These are phyloP conservation scores for Violaceomyces palustris DNA, from an alignment of 1,284 basidiomycete genomes.

Conservation along the genomic window DNA sequence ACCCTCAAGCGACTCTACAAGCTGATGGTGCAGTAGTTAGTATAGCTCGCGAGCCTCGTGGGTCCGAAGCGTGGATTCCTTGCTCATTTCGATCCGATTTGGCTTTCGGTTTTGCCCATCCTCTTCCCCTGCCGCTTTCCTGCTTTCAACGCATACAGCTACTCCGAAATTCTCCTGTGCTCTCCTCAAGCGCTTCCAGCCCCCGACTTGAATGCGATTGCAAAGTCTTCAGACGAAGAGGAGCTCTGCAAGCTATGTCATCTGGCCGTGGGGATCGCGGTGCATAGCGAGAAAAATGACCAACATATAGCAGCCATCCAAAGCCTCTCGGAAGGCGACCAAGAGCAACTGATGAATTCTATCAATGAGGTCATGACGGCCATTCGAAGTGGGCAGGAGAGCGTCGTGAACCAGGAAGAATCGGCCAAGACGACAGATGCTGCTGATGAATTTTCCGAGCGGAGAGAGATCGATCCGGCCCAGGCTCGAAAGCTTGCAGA, in stretches of 20 bases:
- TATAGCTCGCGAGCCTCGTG: too few relatives aligned
- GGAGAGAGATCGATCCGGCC: too few relatives aligned
- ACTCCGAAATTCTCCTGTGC: conserved; percentile 24
- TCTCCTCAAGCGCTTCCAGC: conserved; percentile 13
- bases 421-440: neutral
- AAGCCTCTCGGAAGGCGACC: conserved; percentile 68
- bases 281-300: conserved; percentile 69
- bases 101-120: too few relatives aligned
- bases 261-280: conserved; percentile 84
- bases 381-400: conserved; percentile 14
- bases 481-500: conserved; percentile 60
- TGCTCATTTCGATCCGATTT: too few relatives aligned
- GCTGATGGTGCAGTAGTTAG: conserved; percentile 71
- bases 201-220: conserved; percentile 58
- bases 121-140: too few relatives aligned
- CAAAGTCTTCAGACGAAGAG: conserved; percentile 65
- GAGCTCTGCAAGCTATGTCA: conserved; percentile 72
- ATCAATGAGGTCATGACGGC: conserved; percentile 37
- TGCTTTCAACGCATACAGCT: too few relatives aligned
- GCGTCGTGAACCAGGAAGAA: conserved; percentile 1
- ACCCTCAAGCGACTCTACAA: conserved; percentile 77
- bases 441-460: too few relatives aligned
- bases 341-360: conserved; percentile 74
- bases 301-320: conserved; percentile 80
- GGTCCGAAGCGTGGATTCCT: too few relatives aligned